phyloP scores from a whole-genome alignment of 768 basidiomycete species.

The Agaricus blazei region DNA sequence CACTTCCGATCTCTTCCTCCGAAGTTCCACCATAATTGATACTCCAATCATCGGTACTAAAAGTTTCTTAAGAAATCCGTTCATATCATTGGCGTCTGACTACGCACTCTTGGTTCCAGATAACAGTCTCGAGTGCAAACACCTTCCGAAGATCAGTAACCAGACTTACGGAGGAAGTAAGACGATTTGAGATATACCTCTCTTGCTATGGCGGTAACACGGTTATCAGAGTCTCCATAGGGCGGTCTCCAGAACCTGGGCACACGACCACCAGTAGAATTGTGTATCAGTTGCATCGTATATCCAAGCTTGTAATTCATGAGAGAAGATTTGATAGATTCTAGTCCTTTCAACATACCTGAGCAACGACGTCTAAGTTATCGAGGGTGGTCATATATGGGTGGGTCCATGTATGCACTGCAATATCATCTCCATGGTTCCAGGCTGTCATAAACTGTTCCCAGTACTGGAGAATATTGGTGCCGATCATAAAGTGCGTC shows the following conservation, averaged over 20 bases:
- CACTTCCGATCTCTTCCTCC: conserved; percentile 35
- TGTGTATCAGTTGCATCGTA: conserved; percentile 73
- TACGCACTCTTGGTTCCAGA: conserved; percentile 87
- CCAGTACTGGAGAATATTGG: conserved; percentile 61
- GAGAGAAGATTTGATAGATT: neutral
- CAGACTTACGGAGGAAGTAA: neutral
- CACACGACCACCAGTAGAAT: conserved; percentile 72
- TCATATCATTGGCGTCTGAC: conserved; percentile 2
- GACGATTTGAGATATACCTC: conserved; percentile 38
- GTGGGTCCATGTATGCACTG: conserved; percentile 66
- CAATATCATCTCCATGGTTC: conserved; percentile 39
- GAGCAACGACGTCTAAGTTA: conserved; percentile 64
- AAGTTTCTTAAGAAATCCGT: neutral
- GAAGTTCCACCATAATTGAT: conserved; percentile 43
- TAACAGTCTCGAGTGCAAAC: conserved; percentile 77
- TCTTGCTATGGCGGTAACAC: conserved; percentile 80
- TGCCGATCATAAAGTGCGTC: conserved; percentile 89
- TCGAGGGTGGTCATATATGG: conserved; percentile 77
- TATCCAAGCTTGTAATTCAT: conserved; percentile 55
- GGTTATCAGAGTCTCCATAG: conserved; percentile 78
- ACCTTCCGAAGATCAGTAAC: conserved; percentile 21
- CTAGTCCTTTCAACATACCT: conserved; percentile 30
- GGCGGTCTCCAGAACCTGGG: conserved; percentile 84
- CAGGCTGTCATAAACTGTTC: conserved; percentile 51
- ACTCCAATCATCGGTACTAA: conserved; percentile 75